Base-by-base conservation (phyloP, 768 basidiomycete species). In the Scleroderma citrinum region DNA sequence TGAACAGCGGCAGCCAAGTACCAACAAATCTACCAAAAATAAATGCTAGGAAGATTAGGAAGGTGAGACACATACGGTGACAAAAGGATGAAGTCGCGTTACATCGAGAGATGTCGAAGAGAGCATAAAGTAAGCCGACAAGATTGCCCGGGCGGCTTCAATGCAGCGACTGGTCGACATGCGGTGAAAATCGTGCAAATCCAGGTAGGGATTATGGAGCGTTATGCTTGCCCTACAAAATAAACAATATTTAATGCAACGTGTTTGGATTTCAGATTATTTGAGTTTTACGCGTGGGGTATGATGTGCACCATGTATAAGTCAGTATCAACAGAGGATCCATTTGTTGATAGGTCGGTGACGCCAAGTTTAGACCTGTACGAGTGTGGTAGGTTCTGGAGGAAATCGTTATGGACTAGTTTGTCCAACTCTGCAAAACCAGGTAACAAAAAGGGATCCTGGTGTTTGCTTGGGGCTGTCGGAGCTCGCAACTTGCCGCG, bases 1-100 rank as follows among this genome's bases (percentile, higher is more conserved):
- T 90, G 83, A 4, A 92, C 86, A 5, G 87, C 88, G 13, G 90
- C 89, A 7, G 89, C 90, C 14, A 92, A 79, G 65, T 92, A 92
- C 89, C 89, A 92, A 63, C 88, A 90, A 40, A 92, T 91, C 87
- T 89, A 52, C 23, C 41, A 37, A 59, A 44, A 40, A 64, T 54
- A 46, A 49, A 20, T 2, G 32, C 47, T 57, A 54, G 44, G 55
- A 16, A 21, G n/a, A 2, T n/a, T 29, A 48, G 19, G 14, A 49
- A 40, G 29, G 44, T 19, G 45, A 56, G 17, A 44, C 26, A 62
- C 87, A 48, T 56, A 90, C 89, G 56, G 83, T 83, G 19, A 85
- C 83, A 59, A 88, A 89, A 14, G 89, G 89, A 66, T 92, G 89
- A 44, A 92, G 60, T 47, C 87, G 71, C 16, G 83, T 82, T 52